Evolutionary conservation across 1,139 yeast genomes (phyloP), one percentile per base, ranked within the genome.

Genomic region (Debaryomyces sp.): DNA sequence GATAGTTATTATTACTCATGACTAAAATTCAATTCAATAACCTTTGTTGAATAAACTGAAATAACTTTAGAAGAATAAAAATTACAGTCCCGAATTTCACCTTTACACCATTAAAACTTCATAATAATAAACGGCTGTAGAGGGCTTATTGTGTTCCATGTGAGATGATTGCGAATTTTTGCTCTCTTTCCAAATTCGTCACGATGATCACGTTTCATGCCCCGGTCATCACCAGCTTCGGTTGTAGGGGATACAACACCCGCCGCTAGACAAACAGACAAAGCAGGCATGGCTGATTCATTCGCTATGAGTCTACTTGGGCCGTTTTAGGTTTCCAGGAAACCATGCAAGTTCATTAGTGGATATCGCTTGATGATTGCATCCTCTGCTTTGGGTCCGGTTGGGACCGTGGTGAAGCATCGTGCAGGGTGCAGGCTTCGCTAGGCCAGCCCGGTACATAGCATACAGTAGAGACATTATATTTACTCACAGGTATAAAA

Each of bases 151-250:
- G 43, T 41, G 43, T 41, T 41, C 37, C 37, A 41, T 41, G 43
- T 41, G 43, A 41, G 43, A 41, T 41, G 43, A 30, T 41, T 41
- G 43, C 43, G 43, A 41, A 41, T 41, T 41, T 30, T 35, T 35
- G 38, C 24, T 30, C 12, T 22, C 35, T 29, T 41, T 21, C 43
- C 36, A 29, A 29, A 39, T 22, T n/a, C 41, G 41, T 13, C 9
- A 13, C 10, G 15, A 30, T 30, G 36, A 41, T 41, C 43, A 41
- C 43, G 43, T 41, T 41, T 41, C 8, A 12, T 21, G 24, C 17
- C 35, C 10, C 7, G 21, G 35, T 32, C 18, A 17, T 32, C 35
- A 15, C 10, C 10, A 32, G 35, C 7, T 6, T 32, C 21, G 21
- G 4, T 18, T 18, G 21, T 18, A 18, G 21, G 21, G 21, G 21